Conservation (phyloP, 305 asterid species). For the Euphrasia arctica region DNA sequence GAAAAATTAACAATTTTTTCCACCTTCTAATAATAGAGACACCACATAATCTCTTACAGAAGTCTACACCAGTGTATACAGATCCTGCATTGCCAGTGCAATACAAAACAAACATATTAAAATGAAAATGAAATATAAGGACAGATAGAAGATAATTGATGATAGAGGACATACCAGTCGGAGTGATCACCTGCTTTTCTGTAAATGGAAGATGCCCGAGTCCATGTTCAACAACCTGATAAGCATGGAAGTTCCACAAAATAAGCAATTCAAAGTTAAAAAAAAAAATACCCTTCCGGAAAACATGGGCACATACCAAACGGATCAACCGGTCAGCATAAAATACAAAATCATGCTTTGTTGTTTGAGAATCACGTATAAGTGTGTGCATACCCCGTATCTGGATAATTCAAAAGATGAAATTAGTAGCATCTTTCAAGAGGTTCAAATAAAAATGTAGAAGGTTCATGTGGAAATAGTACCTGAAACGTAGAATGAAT, state of each 20-base stretch:
- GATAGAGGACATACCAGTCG: constrained; percentile 71
- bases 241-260: background rate
- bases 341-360: background rate
- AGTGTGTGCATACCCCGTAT: constrained; percentile 77
- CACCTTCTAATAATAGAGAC: constrained; percentile 97
- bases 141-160: constrained; percentile 2
- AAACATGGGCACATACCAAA: background rate
- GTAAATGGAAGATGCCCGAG: constrained; percentile 1
- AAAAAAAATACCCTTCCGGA: no score
- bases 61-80: constrained; percentile 95
- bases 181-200: constrained; percentile 85
- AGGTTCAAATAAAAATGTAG: background rate
- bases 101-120: no score
- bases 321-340: background rate
- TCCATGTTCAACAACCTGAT: background rate
- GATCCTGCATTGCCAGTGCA: constrained; percentile 52
- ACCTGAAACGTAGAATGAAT: background rate
- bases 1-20: background rate
- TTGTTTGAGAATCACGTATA: constrained; percentile 34
- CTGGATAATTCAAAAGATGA: constrained; percentile 35
- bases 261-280: background rate
- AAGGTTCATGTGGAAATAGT: background rate
- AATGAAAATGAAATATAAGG: no score
- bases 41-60: constrained; percentile 96
- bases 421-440: background rate